Evolutionary conservation across 257 asterid species (phyloP).

Genomic region (Knoxia roxburghii): DNA sequence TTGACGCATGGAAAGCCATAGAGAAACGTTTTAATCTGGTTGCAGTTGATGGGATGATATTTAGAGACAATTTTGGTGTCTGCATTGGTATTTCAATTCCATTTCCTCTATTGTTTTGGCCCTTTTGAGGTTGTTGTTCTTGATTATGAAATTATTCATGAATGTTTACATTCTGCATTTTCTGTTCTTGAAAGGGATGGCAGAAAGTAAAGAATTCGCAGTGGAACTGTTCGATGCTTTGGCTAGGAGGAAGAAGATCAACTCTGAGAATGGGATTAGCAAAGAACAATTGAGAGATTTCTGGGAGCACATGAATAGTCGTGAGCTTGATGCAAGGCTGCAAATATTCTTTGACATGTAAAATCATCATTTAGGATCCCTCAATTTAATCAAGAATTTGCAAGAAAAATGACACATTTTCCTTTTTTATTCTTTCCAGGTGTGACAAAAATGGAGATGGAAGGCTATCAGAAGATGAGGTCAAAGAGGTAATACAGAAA

Average conservation of each 20-base stretch:
- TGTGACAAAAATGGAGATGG: constrained; percentile 99
- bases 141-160: too few species aligned
- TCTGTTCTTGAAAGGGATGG: constrained; percentile 56
- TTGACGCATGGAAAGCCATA: constrained; percentile 62
- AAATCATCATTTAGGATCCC: constrained; percentile 13
- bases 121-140: not conserved
- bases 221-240: constrained; percentile 71
- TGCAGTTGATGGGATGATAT: constrained; percentile 42
- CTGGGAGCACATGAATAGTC: constrained; percentile 77
- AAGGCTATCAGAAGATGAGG: constrained; percentile 85
- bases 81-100: constrained; percentile 59
- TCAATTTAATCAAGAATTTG: not conserved
- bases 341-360: constrained; percentile 95
- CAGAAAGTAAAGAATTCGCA: constrained; percentile 85
- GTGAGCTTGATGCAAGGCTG: constrained; percentile 69
- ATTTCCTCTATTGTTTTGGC: not conserved
- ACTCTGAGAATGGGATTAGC: constrained; percentile 49
- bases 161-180: not conserved
- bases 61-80: constrained; percentile 73
- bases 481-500: constrained; percentile 45
- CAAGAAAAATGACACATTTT: not conserved
- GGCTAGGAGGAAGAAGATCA: constrained; percentile 59
- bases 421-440: constrained; percentile 34
- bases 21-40: constrained; percentile 55
- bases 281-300: constrained; percentile 41